These are phyloP conservation scores for Coemansia sp. DNA, from an alignment of 192 early-diverging fungal genomes.

Conservation along the genomic window DNA sequence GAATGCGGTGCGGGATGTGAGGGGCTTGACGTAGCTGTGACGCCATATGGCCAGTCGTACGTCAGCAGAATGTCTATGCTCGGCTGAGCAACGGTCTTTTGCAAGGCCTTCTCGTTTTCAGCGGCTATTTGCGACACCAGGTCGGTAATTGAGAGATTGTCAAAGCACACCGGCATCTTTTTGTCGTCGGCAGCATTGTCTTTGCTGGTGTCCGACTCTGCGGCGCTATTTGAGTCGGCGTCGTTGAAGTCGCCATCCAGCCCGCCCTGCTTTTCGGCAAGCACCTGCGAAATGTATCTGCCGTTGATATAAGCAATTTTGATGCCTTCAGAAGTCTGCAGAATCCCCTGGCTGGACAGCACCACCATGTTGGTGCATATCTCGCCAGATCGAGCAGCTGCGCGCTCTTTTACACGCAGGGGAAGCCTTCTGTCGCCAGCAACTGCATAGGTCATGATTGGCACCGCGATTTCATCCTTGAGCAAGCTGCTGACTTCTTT, in stretches of 20 bases:
- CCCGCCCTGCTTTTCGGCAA: background rate
- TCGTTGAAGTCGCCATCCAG: background rate
- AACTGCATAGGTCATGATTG: conserved; percentile 74
- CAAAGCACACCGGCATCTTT: conserved; percentile 16
- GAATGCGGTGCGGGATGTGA: background rate
- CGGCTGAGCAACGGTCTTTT: conserved; percentile 36
- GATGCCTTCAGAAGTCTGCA: conserved; percentile 51
- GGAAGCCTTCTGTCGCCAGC: conserved; percentile 66
- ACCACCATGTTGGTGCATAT: conserved; percentile 72
- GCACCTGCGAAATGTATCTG: conserved; percentile 14
- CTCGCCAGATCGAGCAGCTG: conserved; percentile 62
- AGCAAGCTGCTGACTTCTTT: conserved; percentile 57
- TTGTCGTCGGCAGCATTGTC: background rate
- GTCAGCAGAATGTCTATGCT: conserved; percentile 77
- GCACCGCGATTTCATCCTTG: conserved; percentile 59
- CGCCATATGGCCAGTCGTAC: conserved; percentile 73
- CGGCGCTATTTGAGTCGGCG: background rate
- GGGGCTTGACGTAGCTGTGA: conserved; percentile 5
- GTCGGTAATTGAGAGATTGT: conserved; percentile 15
- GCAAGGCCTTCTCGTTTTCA: conserved; percentile 37
- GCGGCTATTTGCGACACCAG: conserved; percentile 27
- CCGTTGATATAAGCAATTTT: conserved; percentile 51
- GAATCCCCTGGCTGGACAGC: conserved; percentile 58
- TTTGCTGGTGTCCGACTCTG: background rate
- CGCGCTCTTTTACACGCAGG: conserved; percentile 50